Evolutionary conservation across 331 rosid species (phyloP).

Genomic region (Prunus yedoensis): DNA sequence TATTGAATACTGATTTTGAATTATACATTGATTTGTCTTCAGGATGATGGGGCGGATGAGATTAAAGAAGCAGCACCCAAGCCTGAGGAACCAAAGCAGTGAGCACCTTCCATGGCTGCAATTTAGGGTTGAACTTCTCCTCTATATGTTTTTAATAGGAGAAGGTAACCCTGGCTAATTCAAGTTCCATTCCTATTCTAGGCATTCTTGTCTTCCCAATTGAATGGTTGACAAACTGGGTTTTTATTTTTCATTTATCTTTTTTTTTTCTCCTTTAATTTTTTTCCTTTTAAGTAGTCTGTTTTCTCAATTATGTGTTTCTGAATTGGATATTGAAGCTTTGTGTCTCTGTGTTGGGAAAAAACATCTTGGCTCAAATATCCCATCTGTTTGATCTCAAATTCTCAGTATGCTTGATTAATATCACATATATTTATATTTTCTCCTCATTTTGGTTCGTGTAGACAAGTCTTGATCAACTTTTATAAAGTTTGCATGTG

Average conservation of each 20-base stretch:
- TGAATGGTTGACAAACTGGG: conserved; percentile 56
- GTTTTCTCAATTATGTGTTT: conserved; percentile 61
- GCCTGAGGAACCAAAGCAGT: conserved; percentile 70
- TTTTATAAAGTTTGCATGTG: conserved; percentile 6
- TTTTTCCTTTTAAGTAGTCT: conserved; percentile 34
- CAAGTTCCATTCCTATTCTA: conserved; percentile 43
- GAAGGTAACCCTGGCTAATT: conserved; percentile 60
- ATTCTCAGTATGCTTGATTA: neutral
- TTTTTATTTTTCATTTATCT: conserved; percentile 21
- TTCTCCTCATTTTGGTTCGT: neutral
- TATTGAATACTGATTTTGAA: neutral
- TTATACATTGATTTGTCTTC: conserved; percentile 1
- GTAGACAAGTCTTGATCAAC: neutral
- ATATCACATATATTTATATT: neutral
- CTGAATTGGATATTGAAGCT: conserved; percentile 44
- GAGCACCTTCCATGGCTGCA: conserved; percentile 34
- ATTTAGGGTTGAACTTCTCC: conserved; percentile 73
- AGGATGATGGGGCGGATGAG: conserved; percentile 98
- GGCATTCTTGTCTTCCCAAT: conserved; percentile 66
- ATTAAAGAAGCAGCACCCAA: conserved; percentile 89
- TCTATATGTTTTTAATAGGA: conserved; percentile 73
- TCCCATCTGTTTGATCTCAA: neutral
- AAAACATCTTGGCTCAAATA: conserved; percentile 13
- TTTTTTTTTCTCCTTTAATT: neutral
- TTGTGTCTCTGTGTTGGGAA: conserved; percentile 38